phyloP scores from a whole-genome alignment of 192 early-diverging fungal genomes.

The Irineochytrium annulatum region DNA sequence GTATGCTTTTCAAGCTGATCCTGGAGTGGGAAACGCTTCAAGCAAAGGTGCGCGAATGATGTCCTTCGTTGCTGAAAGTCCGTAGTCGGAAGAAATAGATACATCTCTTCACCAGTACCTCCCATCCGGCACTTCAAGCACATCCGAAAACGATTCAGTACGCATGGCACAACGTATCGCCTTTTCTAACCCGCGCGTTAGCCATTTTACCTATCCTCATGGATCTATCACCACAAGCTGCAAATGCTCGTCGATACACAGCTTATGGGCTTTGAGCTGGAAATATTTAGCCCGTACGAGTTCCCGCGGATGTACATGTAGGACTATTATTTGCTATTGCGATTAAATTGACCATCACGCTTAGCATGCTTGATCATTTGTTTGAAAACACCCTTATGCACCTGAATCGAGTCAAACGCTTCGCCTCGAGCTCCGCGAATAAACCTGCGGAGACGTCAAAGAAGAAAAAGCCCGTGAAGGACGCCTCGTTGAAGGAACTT shows the following conservation, averaged over 20 bases:
- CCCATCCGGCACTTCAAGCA: background rate
- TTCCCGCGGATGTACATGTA: constrained; percentile 18
- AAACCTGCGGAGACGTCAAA: background rate
- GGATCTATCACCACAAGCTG: constrained; percentile 19
- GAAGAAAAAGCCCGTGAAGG: background rate
- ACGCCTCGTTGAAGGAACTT: background rate
- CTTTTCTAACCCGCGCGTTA: background rate
- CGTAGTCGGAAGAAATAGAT: constrained; percentile 20
- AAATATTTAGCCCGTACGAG: constrained; percentile 23
- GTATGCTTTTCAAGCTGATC: constrained; percentile 16
- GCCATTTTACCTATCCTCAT: constrained; percentile 21
- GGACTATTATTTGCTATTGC: background rate
- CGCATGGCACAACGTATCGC: background rate
- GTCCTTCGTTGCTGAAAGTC: background rate
- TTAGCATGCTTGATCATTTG: background rate
- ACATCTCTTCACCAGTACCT: constrained; percentile 3
- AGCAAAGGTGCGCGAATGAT: background rate
- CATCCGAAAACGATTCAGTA: background rate
- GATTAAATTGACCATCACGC: background rate
- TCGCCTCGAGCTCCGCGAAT: background rate
- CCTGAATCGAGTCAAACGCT: constrained; percentile 17
- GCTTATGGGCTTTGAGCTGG: constrained; percentile 23
- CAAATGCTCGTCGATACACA: constrained; percentile 7
- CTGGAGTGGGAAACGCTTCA: constrained; percentile 17
- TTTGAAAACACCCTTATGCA: constrained; percentile 4